Base-by-base conservation (phyloP, 1,284 basidiomycete genomes). In the Kwoniella shivajii region DNA sequence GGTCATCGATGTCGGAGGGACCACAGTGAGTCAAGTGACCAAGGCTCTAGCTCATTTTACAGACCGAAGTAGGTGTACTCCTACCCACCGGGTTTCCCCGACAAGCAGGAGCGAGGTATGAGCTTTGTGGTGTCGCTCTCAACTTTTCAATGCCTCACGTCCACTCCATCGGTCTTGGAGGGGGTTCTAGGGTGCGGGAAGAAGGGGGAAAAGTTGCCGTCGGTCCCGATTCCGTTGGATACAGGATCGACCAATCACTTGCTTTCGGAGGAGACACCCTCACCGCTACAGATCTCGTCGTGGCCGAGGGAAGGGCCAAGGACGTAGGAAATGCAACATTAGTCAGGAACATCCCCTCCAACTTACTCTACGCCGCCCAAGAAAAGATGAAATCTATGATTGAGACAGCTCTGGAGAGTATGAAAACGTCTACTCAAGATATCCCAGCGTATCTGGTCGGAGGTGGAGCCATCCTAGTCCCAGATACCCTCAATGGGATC, bases 1-100 rank as follows among this genome's bases (percentile, higher is more conserved):
- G 46, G 84, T 85, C 0, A 77, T 83, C 34, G 85, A 86, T 65
- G 81, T 85, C 50, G 84, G 84, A 24, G 84, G 83, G 0, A 85
- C 84, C 1, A 84, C 83, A 6, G 64, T 68, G 36, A 36, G 60
- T 61, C 11, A 7, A 9, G 34, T 27, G 16, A 18, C 36, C 26
- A 20, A 7, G 29, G 6, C 29, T 31, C 16, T 44, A 18, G 45
- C 48, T 46, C 26, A 36, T 4, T 14, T 14, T 16, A 33, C 10
- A 63, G 63, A 65, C 56, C 20, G 62, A 66, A 43, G 45, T 68
- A 10, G 64, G 62, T 29, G 62, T 66, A 22, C 54, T 65, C 4
- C 54, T 65, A 30, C 68, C 71, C 1, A 67, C 62, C 6, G 72
- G 72, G 10, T 73, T 74, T 55, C 72, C 72, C 14, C 61, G 72